phyloP scores from a whole-genome alignment of 495 filamentous ascomycete species.

The Letharia lupina region DNA sequence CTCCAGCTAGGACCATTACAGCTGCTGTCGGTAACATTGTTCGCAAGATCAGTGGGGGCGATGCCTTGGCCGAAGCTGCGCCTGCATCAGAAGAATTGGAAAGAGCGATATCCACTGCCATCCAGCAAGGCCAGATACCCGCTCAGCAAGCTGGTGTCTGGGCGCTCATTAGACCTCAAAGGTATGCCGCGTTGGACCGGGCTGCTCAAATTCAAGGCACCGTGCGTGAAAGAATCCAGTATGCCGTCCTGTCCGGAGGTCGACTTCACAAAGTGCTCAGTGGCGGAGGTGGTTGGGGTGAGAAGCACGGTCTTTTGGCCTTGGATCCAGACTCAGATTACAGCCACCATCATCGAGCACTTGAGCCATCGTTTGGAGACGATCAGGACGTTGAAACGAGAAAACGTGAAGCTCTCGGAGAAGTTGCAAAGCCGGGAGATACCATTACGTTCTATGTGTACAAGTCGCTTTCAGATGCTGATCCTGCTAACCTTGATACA shows the following conservation, averaged over 20 bases:
- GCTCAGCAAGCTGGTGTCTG: constrained; percentile 56
- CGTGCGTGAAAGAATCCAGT: not conserved
- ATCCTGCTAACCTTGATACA: not conserved
- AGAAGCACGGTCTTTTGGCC: constrained; percentile 74
- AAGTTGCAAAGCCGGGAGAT: constrained; percentile 41
- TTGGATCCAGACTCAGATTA: constrained; percentile 55
- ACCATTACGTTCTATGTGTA: constrained; percentile 42
- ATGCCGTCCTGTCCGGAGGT: constrained; percentile 33
- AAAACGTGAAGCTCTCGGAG: constrained; percentile 36
- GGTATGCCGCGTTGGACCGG: not conserved
- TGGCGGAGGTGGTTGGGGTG: constrained; percentile 86
- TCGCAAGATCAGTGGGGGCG: constrained; percentile 49
- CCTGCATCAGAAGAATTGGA: constrained; percentile 77
- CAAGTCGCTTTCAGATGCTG: not conserved
- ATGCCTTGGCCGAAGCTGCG: constrained; percentile 35
- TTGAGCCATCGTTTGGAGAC: constrained; percentile 24
- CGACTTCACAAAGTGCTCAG: constrained; percentile 64
- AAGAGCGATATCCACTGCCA: constrained; percentile 49
- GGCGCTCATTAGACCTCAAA: constrained; percentile 57
- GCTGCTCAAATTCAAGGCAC: not conserved
- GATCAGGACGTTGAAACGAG: constrained; percentile 28
- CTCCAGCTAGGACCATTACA: constrained; percentile 52
- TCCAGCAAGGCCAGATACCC: constrained; percentile 39
- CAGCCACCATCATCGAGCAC: constrained; percentile 8
- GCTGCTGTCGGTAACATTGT: constrained; percentile 77